These are phyloP conservation scores for Phytopythium helicoides DNA, from an alignment of 352 stramenopile genomes.

Conservation along the genomic window DNA sequence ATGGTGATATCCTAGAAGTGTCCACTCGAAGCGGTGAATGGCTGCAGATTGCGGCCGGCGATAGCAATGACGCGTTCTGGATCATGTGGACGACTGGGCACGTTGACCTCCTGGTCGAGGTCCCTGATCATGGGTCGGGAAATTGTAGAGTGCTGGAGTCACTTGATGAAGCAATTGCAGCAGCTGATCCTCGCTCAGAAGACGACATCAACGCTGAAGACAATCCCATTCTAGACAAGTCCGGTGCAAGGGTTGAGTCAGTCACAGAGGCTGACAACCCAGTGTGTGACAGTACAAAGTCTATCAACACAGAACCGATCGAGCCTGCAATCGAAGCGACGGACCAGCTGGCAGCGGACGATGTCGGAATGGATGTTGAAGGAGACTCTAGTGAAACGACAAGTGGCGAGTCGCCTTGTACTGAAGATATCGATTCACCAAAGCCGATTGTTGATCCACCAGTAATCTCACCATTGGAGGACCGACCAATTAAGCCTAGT, in stretches of 20 bases:
- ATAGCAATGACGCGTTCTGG: conserved; percentile 31
- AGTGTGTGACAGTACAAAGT: no score
- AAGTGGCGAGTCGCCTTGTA: neutral
- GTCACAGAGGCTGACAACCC: no score
- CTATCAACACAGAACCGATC: no score
- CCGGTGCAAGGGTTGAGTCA: no score
- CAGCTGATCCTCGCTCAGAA: neutral
- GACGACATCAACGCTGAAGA: neutral
- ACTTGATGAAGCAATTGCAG: neutral
- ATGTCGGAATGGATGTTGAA: neutral
- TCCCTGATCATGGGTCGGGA: conserved; percentile 17
- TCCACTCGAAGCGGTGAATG: conserved; percentile 42
- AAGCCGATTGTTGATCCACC: neutral
- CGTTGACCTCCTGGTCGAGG: conserved; percentile 45
- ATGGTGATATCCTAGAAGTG: conserved; percentile 53
- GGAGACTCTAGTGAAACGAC: neutral
- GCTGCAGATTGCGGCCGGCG: conserved; percentile 38
- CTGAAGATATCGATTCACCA: neutral
- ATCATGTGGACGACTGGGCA: conserved; percentile 68
- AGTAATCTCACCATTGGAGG: conserved; percentile 9
- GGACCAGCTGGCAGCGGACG: no score
- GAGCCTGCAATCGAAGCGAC: no score
- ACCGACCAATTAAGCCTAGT: conserved; percentile 7
- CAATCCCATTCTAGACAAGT: no score
- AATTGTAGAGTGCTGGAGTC: conserved; percentile 11